phyloP scores from a whole-genome alignment of 2,329 filamentous ascomycete species.

The Pseudogymnoascus sp. region DNA sequence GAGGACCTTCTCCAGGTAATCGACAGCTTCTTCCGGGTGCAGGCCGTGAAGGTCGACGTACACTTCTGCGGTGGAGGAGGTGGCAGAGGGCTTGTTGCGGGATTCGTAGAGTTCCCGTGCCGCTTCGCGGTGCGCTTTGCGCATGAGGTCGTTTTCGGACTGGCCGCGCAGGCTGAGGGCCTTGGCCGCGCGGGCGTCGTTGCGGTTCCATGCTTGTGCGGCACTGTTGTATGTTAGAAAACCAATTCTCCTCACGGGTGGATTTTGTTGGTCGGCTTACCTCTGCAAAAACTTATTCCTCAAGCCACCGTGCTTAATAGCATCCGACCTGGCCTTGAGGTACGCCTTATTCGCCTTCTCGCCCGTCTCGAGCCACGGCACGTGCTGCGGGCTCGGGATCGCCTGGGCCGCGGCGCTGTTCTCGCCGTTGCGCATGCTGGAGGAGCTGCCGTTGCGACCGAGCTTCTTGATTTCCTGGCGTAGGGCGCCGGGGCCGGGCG shows the following conservation, averaged over 20 bases:
- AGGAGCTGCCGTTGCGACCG: slow-evolving; percentile 56
- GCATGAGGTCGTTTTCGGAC: slow-evolving; percentile 95
- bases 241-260: not conserved
- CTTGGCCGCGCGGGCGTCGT: slow-evolving; percentile 92
- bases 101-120: slow-evolving; percentile 88
- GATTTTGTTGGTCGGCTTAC: slow-evolving; percentile 39
- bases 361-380: slow-evolving; percentile 94
- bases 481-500: slow-evolving; percentile 57
- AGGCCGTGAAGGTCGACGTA: slow-evolving; percentile 97
- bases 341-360: slow-evolving; percentile 87
- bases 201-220: slow-evolving; percentile 96
- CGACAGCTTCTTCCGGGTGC: slow-evolving; percentile 94
- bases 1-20: slow-evolving; percentile 83
- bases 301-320: slow-evolving; percentile 92
- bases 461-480: slow-evolving; percentile 53
- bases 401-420: slow-evolving; percentile 74
- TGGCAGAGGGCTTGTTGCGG: slow-evolving; percentile 58
- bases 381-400: slow-evolving; percentile 80
- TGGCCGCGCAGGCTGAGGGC: slow-evolving; percentile 89
- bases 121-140: slow-evolving; percentile 90
- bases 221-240: slow-evolving; percentile 48
- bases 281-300: slow-evolving; percentile 96
- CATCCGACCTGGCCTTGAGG: slow-evolving; percentile 87
- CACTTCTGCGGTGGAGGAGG: slow-evolving; percentile 57
- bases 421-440: slow-evolving; percentile 59